Base-by-base conservation (phyloP, 1,284 basidiomycete genomes). In the Rhizoctonia solani region DNA sequence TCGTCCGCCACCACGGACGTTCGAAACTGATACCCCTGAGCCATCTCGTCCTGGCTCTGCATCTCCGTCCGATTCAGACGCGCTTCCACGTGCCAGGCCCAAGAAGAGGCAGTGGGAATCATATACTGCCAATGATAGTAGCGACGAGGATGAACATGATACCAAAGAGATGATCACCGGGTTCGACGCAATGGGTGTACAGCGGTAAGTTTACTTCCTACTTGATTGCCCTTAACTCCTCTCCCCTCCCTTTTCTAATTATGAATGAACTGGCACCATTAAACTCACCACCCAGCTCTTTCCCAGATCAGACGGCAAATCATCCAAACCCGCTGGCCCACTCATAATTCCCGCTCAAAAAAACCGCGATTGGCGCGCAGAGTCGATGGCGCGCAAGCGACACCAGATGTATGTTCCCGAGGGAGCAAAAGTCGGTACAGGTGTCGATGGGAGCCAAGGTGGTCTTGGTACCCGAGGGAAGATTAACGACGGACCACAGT, bases 321-420 rank as follows among this genome's bases (percentile, higher is more conserved):
- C 50, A 16, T 69, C 68, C 27, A 74, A 82, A 27, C 70, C 74
- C 14, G 75, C 87, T 50, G 84, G 81, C 1, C 90, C 90, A 0
- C 83, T 96, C 11, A 85, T 95, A 32, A 97, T 98, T 54, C 87
- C 92, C 3, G 81, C 92, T 0, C 80, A 90, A 46, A 82, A 92
- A 71, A 95, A 97, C 74, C 84, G 85, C 37, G 94, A 97, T 75
- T 98, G 95, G 94, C 81, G 91, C 50, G 87, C 87, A 66, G 58
- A 61, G 46, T 61, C 58, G 44, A 77, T 87, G 8, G 90, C 90
- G 11, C 81, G 86, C 52, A 85, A 83, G 76, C 77, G 21, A 81
- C 71, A 79, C 79, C 72, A 74, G 75, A 78, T 73, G 69, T 92
- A 81, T 77, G 81, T 91, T 8, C 92, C 92, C 1, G 83, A 86